Evolutionary conservation across 2,329 filamentous ascomycete genomes (phyloP), one percentile per base, ranked within the genome.

Genomic region (Pseudocercospora cruenta): DNA sequence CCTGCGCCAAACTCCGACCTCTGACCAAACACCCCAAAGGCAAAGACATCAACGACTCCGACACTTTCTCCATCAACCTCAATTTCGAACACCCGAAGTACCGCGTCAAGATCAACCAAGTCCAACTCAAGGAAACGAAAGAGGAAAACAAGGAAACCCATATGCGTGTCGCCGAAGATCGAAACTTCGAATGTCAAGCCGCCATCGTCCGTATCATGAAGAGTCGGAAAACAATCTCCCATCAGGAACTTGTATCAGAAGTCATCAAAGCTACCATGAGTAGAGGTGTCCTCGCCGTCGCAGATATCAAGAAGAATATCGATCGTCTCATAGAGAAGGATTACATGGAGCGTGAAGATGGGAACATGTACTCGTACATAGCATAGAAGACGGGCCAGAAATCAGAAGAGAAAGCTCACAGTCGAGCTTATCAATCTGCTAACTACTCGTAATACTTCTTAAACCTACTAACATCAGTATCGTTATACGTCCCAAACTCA

Each of bases 131-230:
- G 80, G 95, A 99, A 81, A 98, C 95, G 0, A 91, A 91, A 74
- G 91, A 94, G 75, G 95, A 99, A 80, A 97, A 97, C 81, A 91
- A 93, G 79, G 92, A 91, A 73, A 98, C 94, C 1, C 93, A 98
- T 79, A 91, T 97, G 79, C 88, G 93, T 51, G 92, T 99, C 4
- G 90, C 90, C 0, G 91, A 91, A 60, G 95, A 99, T 76, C 85
- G 95, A 59, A 93, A 97, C 75, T 97, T 96, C 74, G 96, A 99
- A 82, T 97, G 94, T 0, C 95, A 99, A 79, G 95, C 95, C 0
- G 94, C 95, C 0, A 96, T 99, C 76, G 95, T 99, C 68, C 85
- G 95, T 19, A 96, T 99, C 75, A 94, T 99, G 91, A 99, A 99
- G 87, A 91, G 90, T 70, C 86, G 93, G 70, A 97, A 97, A 86